These are phyloP conservation scores for Euphrasia arctica DNA, from an alignment of 305 asterid genomes.

Conservation along the genomic window DNA sequence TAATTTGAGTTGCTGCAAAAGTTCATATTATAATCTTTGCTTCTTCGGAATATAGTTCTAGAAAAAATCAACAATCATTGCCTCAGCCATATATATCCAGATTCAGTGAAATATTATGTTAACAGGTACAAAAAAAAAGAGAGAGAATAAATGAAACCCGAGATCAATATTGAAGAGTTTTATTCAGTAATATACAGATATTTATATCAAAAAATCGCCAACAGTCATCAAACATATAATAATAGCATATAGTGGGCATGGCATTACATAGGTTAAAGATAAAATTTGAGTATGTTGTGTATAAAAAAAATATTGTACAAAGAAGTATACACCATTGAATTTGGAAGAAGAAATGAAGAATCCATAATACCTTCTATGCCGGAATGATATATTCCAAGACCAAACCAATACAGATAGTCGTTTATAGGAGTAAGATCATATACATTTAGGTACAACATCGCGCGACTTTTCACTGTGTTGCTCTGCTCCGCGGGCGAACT, in stretches of 20 bases:
- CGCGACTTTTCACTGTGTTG: slow-evolving; percentile 43
- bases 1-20: background rate
- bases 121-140: slow-evolving; percentile 3
- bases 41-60: background rate
- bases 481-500: slow-evolving; percentile 42
- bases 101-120: background rate
- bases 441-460: slow-evolving; percentile 65
- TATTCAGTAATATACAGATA: background rate
- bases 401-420: slow-evolving; percentile 87
- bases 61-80: background rate
- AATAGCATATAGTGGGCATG: background rate
- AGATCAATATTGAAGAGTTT: no score
- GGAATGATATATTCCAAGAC: slow-evolving; percentile 86
- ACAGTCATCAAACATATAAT: background rate
- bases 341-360: background rate
- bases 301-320: slow-evolving; percentile 2
- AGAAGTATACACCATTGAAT: slow-evolving; percentile 10
- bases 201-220: background rate
- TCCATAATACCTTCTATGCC: slow-evolving; percentile 74
- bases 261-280: slow-evolving; percentile 12
- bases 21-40: background rate
- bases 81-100: background rate
- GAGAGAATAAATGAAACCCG: background rate
- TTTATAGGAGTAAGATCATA: slow-evolving; percentile 86
- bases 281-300: background rate